Evolutionary conservation across 129 eudicot genomes (phyloP), one percentile per base, ranked within the genome.

Genomic region (Arctium minus): DNA sequence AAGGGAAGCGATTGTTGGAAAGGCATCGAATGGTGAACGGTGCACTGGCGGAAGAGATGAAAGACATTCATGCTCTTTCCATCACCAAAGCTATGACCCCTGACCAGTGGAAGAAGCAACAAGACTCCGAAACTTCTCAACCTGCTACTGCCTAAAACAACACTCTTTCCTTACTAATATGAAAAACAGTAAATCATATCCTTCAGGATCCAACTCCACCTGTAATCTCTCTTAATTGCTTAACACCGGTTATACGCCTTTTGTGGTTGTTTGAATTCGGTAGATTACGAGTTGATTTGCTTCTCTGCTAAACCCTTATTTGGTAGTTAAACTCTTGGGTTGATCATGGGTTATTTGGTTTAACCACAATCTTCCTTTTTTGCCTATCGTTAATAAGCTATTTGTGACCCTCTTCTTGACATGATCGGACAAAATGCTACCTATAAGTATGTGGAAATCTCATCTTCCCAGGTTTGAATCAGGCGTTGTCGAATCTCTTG

Each of bases 21-120:
- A 93, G 99, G 97, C 99, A 95, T 83, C 85, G 99, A 31, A 85
- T 95, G 89, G 97, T 95, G 81, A 95, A 95, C 82, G 87, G 90
- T 31, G 94, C 97, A 46, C 73, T 95, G 50, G 87, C 74, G 4
- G 94, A 90, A 37, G 97, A 95, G 86, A 90, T 95, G 99, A 91
- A 95, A 86, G 93, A 89, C 64, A 95, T 95, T 78, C 99, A 95
- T 60, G 99, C 99, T 29, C 94, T 95, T 50, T 95, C 99, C 65
- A 95, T 95, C 33, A 83, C 92, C 18, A 95, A 92, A 80, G 97
- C 97, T 38, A 71, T 88, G 70, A 95, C 99, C 6, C 97, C 95
- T 2, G 94, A 90, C 37, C 97, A 95, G 79, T 93, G 97, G 97
- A 93, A 95, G 76, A 88, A 93, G 76, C 93, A 82, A 78, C 94